Conservation (phyloP, 257 asterid species). For the Solanum chiquidenum region DNA sequence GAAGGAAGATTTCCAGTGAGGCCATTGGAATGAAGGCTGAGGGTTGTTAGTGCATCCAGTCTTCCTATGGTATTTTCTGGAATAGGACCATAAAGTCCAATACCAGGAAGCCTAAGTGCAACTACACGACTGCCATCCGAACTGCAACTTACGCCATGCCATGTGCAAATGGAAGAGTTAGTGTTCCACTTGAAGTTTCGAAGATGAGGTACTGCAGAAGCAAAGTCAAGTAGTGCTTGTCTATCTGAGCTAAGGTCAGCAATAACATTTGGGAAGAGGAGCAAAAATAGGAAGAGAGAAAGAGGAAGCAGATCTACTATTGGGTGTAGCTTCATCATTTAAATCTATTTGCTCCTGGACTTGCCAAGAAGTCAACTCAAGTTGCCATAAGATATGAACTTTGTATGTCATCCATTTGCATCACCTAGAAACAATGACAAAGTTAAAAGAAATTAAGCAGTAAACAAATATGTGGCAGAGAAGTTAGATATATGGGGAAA, state of each 20-base stretch:
- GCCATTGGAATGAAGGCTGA: slow-evolving; percentile 56
- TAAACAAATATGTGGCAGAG: background rate
- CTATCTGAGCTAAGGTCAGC: slow-evolving; percentile 53
- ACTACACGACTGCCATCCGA: slow-evolving; percentile 30
- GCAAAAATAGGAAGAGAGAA: slow-evolving; percentile 7
- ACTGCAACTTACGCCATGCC: slow-evolving; percentile 62
- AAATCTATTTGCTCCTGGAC: background rate
- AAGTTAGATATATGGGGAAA: background rate
- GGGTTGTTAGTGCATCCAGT: slow-evolving; percentile 45
- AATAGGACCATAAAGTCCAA: slow-evolving; percentile 55
- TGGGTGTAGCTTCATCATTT: slow-evolving; percentile 23
- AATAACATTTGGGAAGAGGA: background rate
- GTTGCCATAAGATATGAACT: background rate
- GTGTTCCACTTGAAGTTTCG: slow-evolving; percentile 46
- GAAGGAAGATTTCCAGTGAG: slow-evolving; percentile 54
- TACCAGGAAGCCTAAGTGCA: slow-evolving; percentile 59
- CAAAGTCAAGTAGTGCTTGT: slow-evolving; percentile 66
- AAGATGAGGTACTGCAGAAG: slow-evolving; percentile 38
- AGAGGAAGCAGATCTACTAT: background rate
- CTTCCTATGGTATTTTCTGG: slow-evolving; percentile 56
- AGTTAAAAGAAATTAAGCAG: background rate
- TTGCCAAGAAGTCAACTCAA: background rate
- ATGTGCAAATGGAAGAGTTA: slow-evolving; percentile 42
- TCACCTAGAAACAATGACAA: background rate
- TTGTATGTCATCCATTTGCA: background rate